Percentiles rank a stretch among this genome's conserved stretches.
These are phyloP conservation scores for Leishmania amazonensis DNA, from an alignment of 208 protist species.

Conservation along the genomic window DNA sequence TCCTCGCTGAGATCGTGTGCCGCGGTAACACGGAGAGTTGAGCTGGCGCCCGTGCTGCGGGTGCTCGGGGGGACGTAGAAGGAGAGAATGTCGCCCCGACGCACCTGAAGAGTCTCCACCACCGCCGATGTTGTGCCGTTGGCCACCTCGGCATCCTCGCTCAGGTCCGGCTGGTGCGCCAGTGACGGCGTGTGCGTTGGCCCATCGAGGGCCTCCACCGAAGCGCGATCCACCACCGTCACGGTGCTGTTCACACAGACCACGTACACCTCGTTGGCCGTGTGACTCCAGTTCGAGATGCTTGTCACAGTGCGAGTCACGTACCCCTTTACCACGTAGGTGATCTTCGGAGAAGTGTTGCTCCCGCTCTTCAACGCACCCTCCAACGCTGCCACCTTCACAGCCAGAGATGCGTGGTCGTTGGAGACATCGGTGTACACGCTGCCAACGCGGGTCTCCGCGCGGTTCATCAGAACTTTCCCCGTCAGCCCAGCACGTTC, in stretches of 20 bases:
- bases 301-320: slow-evolving; percentile 25
- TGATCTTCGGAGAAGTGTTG: slow-evolving; percentile 27
- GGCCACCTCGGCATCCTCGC: neutral
- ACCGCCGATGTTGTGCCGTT: neutral
- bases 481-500: slow-evolving; percentile 1
- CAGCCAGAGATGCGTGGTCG: neutral
- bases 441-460: neutral
- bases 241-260: slow-evolving; percentile 50
- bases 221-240: slow-evolving; percentile 35
- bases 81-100: slow-evolving; percentile 49
- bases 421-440: neutral
- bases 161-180: slow-evolving; percentile 1
- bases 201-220: slow-evolving; percentile 17
- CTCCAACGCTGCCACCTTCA: neutral
- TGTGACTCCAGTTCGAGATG: slow-evolving; percentile 29
- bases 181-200: slow-evolving; percentile 12
- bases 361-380: neutral
- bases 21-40: neutral
- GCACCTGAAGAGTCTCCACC: slow-evolving; percentile 29
- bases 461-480: neutral
- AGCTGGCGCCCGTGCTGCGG: neutral
- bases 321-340: slow-evolving; percentile 56
- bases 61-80: slow-evolving; percentile 23
- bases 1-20: neutral
- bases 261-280: slow-evolving; percentile 58